These are phyloP conservation scores for Cystobasidium ongulense DNA, from an alignment of 768 basidiomycete species.

Conservation along the genomic window DNA sequence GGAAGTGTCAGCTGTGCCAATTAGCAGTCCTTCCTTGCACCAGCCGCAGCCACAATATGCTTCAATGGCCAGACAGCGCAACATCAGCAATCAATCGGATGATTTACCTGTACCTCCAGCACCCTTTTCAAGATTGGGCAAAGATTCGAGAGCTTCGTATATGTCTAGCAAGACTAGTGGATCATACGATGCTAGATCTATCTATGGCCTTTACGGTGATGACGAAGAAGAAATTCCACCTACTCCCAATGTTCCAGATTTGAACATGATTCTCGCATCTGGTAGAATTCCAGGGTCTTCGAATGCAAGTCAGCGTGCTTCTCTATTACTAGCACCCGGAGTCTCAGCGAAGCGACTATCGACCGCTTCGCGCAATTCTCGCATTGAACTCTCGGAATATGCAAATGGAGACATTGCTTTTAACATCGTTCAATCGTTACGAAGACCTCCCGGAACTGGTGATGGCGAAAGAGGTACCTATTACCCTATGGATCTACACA, in stretches of 20 bases:
- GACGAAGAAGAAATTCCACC: conserved; percentile 14
- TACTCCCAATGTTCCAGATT: not conserved
- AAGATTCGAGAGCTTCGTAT: not conserved
- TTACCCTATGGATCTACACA: conserved; percentile 12
- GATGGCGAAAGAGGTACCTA: conserved; percentile 2
- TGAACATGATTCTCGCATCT: conserved; percentile 17
- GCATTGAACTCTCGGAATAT: conserved; percentile 20
- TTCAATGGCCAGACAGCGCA: not conserved
- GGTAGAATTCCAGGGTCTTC: conserved; percentile 17
- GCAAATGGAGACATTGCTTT: conserved; percentile 28
- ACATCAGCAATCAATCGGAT: not conserved
- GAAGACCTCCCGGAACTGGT: not conserved
- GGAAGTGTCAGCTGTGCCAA: not conserved
- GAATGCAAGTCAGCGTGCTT: conserved; percentile 2
- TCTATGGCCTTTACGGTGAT: conserved; percentile 25
- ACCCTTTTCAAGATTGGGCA: not conserved
- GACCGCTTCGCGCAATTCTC: not conserved
- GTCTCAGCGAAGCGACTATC: not conserved
- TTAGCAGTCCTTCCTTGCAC: not conserved
- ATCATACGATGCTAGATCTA: conserved; percentile 25
- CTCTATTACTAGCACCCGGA: conserved; percentile 22
- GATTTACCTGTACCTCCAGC: not conserved
- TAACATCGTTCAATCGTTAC: conserved; percentile 25
- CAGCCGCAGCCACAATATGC: not conserved
- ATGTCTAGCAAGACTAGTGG: conserved; percentile 17